These are phyloP conservation scores for Vitis hybrid DNA, from an alignment of 177 flowering plant genomes.

Conservation along the genomic window DNA sequence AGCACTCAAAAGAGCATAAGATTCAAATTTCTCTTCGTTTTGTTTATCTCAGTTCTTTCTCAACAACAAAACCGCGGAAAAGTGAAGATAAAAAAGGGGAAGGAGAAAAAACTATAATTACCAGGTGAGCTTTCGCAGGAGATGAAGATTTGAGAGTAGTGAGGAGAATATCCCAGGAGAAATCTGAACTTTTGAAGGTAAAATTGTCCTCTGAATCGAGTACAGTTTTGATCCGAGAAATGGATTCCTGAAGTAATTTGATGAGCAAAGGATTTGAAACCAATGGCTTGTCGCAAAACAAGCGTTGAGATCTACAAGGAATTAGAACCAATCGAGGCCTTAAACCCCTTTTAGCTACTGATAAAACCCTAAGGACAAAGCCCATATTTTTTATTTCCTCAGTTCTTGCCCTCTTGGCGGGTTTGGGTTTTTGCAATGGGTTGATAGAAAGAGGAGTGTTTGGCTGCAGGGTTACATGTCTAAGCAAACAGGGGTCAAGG, in stretches of 20 bases:
- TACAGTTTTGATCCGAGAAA: constrained; percentile 28
- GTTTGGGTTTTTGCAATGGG: too few relatives aligned
- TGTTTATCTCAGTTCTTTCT: neutral
- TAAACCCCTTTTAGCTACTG: constrained; percentile 7
- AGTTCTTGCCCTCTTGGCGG: too few relatives aligned
- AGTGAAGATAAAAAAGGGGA: neutral
- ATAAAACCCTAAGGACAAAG: neutral
- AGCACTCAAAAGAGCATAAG: too few relatives aligned
- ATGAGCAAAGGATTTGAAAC: constrained; percentile 18
- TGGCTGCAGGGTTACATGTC: too few relatives aligned
- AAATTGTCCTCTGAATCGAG: constrained; percentile 27
- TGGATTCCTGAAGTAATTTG: constrained; percentile 35
- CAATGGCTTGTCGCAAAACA: constrained; percentile 2
- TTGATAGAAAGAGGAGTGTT: too few relatives aligned
- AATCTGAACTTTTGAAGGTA: constrained; percentile 13
- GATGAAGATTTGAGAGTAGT: constrained; percentile 37
- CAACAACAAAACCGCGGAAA: neutral
- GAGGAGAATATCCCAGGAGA: constrained; percentile 36
- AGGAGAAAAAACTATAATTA: constrained; percentile 10
- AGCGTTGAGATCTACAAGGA: constrained; percentile 3
- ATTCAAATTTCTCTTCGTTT: too few relatives aligned
- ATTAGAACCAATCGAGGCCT: neutral
- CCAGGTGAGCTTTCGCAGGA: constrained; percentile 41
- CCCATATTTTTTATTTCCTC: constrained; percentile 4
- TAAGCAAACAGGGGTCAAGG: too few relatives aligned